Percentiles rank a stretch among this genome's conserved stretches.
Conservation (phyloP, 2,329 filamentous ascomycete species). For the Fusarium sarcochroum region DNA sequence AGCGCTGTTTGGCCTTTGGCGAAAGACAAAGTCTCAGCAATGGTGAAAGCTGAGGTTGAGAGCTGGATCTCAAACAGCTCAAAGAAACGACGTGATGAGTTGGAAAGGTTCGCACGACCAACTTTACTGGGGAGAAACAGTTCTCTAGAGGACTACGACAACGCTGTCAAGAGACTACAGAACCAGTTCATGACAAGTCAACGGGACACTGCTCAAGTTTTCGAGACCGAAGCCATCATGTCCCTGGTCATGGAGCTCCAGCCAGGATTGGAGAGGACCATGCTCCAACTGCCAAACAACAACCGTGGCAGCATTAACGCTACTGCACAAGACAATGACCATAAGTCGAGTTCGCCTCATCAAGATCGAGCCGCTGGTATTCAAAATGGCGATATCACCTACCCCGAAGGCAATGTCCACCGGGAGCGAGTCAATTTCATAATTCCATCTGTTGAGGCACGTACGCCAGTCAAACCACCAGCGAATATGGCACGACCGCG, state of each 20-base stretch:
- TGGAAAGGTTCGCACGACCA: not conserved
- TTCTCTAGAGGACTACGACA: not conserved
- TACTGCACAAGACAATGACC: not conserved
- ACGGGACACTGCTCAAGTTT: not conserved
- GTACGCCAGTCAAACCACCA: not conserved
- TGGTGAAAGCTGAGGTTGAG: slow-evolving; percentile 5
- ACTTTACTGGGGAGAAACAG: not conserved
- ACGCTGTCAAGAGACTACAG: not conserved
- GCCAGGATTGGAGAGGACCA: not conserved
- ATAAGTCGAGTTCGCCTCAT: not conserved
- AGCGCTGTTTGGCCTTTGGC: not conserved
- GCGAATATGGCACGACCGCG: not conserved
- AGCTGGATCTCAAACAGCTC: slow-evolving; percentile 2
- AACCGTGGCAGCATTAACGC: not conserved
- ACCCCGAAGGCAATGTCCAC: not conserved
- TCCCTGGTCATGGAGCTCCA: slow-evolving; percentile 33
- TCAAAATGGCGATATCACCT: not conserved
- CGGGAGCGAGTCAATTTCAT: not conserved
- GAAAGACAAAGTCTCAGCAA: not conserved
- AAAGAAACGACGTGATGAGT: slow-evolving; percentile 10
- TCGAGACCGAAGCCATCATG: slow-evolving; percentile 31
- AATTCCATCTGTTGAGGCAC: slow-evolving; percentile 1
- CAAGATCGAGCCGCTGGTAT: not conserved
- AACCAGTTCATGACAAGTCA: not conserved
- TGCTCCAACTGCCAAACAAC: not conserved